Evolutionary conservation across 1,139 yeast species (phyloP).

Genomic region (Scheffersomyces lignicola): DNA sequence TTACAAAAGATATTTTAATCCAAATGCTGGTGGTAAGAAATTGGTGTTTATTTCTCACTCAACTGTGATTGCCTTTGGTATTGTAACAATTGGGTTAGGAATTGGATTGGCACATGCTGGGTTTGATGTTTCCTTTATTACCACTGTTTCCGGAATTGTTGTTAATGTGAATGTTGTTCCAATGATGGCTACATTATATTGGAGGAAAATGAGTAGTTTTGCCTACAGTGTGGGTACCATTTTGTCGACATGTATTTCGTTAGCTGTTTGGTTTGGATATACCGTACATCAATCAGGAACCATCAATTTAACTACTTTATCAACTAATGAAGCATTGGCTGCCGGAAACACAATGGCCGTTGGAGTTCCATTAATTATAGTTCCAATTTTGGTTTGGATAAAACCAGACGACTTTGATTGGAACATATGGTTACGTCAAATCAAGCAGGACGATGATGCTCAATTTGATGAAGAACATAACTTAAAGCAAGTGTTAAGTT

Average conservation of each 20-base stretch:
- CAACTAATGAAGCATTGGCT: slow-evolving; percentile 78
- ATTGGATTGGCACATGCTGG: slow-evolving; percentile 81
- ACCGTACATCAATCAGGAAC: slow-evolving; percentile 54
- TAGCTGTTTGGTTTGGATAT: slow-evolving; percentile 65
- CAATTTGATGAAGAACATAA: slow-evolving; percentile 72
- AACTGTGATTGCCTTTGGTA: slow-evolving; percentile 63
- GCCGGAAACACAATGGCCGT: slow-evolving; percentile 85
- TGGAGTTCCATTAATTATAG: slow-evolving; percentile 66
- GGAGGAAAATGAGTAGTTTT: slow-evolving; percentile 60
- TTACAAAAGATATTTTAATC: slow-evolving; percentile 76
- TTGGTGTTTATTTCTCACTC: slow-evolving; percentile 68
- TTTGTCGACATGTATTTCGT: slow-evolving; percentile 59
- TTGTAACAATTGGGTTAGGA: slow-evolving; percentile 77
- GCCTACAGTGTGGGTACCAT: slow-evolving; percentile 65
- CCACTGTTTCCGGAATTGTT: slow-evolving; percentile 83
- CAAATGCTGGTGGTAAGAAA: slow-evolving; percentile 70
- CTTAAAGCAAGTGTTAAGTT: slow-evolving; percentile 38
- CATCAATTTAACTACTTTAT: slow-evolving; percentile 63
- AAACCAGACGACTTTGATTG: slow-evolving; percentile 78
- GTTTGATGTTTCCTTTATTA: slow-evolving; percentile 81
- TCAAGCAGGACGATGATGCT: slow-evolving; percentile 42
- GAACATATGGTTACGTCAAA: slow-evolving; percentile 47
- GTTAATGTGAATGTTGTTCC: slow-evolving; percentile 87
- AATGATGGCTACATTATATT: slow-evolving; percentile 67
- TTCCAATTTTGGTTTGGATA: slow-evolving; percentile 60